A percentile compares a stretch with the other conserved stretches of the same genome.
These are phyloP conservation scores for Metschnikowia reukaufii DNA, from an alignment of 805 yeast genomes.

Conservation along the genomic window DNA sequence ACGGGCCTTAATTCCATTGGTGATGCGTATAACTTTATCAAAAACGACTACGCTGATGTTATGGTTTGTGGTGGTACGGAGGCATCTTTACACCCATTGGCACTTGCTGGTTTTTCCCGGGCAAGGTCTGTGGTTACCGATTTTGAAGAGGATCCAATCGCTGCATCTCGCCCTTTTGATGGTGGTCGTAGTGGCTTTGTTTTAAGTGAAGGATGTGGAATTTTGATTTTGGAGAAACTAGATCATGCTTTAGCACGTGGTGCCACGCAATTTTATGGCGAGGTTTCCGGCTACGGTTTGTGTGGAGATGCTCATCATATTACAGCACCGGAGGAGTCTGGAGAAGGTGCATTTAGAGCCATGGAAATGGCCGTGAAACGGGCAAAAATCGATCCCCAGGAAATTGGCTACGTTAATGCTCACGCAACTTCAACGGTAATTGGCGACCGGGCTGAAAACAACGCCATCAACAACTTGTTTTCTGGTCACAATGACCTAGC, in stretches of 20 bases:
- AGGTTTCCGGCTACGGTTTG: constrained; percentile 82
- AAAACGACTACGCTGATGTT: constrained; percentile 76
- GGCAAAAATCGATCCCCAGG: constrained; percentile 46
- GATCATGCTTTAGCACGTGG: constrained; percentile 72
- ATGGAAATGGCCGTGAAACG: constrained; percentile 72
- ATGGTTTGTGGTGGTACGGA: constrained; percentile 97
- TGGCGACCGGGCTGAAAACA: constrained; percentile 87
- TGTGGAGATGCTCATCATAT: constrained; percentile 92
- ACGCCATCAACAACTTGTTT: constrained; percentile 64
- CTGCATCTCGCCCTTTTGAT: constrained; percentile 89
- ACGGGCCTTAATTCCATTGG: constrained; percentile 94
- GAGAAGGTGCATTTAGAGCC: constrained; percentile 80
- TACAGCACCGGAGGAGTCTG: constrained; percentile 83
- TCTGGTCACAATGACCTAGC: constrained; percentile 37
- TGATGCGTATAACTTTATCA: constrained; percentile 82
- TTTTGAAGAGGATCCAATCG: constrained; percentile 58
- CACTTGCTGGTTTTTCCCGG: constrained; percentile 87
- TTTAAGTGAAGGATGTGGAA: constrained; percentile 89
- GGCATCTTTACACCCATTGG: constrained; percentile 78
- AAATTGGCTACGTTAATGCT: constrained; percentile 82
- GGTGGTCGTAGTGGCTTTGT: constrained; percentile 79
- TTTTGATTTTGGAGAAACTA: constrained; percentile 70
- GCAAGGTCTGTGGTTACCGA: constrained; percentile 75
- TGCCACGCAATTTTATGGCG: constrained; percentile 63
- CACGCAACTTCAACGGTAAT: constrained; percentile 93